Evolutionary conservation across 1,284 basidiomycete genomes (phyloP), one percentile per base, ranked within the genome.

Genomic region (Ganoderma sinense): DNA sequence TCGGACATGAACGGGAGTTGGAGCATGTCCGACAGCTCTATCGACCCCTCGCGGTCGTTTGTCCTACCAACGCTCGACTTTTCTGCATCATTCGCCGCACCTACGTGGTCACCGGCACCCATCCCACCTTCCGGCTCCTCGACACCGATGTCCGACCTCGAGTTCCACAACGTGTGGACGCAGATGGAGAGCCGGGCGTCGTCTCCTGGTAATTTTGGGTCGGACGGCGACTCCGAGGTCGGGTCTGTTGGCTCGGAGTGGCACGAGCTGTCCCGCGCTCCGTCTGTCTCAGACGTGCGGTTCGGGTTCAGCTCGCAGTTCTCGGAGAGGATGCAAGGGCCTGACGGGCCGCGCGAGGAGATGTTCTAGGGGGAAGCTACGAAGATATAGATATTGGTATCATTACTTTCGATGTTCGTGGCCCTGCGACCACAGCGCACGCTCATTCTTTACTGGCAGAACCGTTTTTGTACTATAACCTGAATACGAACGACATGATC

Each of bases 31-130:
- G 48, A 67, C 13, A 62, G 66, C 4, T 78, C 67, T 64, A 80
- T 79, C 62, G 88, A 90, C 75, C 87, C 88, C 1, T 79, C 89
- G 1, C 80, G 84, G 41, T 90, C 89, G 2, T 85, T 94, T 70
- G 80, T 93, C 14, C 78, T 94, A 18, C 92, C 92, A 2, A 91
- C 88, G 0, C 84, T 94, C 66, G 91, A 94, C 77, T 86, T 93
- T 73, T 91, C 91, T 0, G 79, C 82, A 16, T 80, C 78, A 29
- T 81, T 81, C 72, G 65, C 74, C 4, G 73, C 69, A 3, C 69
- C 69, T 3, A 67, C 75, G 70, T 68, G 75, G 67, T 65, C 70
- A 31, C 76, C 59, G 53, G 70, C 61, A 59, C 71, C 66, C 68
- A 66, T 66, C 58, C 66, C 71, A 6, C 61, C 73, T 18, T 41